Base-by-base conservation (phyloP, 2,329 filamentous ascomycete species). In the Chalaropsis ovoidea region DNA sequence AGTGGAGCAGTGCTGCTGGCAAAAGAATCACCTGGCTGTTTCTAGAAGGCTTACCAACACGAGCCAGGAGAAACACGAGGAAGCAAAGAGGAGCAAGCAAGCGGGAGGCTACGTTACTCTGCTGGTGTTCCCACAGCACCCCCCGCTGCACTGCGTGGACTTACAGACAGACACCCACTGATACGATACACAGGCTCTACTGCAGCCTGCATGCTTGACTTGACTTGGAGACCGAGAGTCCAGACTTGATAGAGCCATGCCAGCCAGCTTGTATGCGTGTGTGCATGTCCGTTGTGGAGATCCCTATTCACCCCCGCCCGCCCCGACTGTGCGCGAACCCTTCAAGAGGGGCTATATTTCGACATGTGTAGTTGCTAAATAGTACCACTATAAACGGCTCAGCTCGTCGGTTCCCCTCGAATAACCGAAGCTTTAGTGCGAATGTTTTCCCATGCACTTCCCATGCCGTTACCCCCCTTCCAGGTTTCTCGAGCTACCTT, bases 1-100 rank as follows among this genome's bases (percentile, higher is more conserved):
- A 35, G 52, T 31, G 27, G 31, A 31, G 24, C 52, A 2, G 52
- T 31, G 52, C 22, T 56, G 31, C 52, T 43, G 27, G 15, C 11
- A 10, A 27, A 31, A 27, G 13, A 56, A 31, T 31, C 13, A 11
- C 22, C 52, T 35, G 27, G 8, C 3, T 8, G 8, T 56, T 56
- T 56, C 52, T 56, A 56, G 52, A 56, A 56, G 52, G 22, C 52
- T 31, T 56, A 49, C 47, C 22, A 31, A 56, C 52, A 56, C 52
- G 52, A 58, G 54, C 54, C n/a, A 1, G 17, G n/a, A 19, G 27
- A 58, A 58, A 58, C 54, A 39, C 17, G 54, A 39, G 31, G 17
- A 58, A 17, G 24, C 31, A n/a, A 39, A 35, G 35, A 39, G 35
- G 35, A 39, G 35, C 35, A 39, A 10, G 4, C 4, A 6, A 3